Evolutionary conservation across 2,329 filamentous ascomycete species (phyloP).

Genomic region (Paecilomyces dactylethromorphus): DNA sequence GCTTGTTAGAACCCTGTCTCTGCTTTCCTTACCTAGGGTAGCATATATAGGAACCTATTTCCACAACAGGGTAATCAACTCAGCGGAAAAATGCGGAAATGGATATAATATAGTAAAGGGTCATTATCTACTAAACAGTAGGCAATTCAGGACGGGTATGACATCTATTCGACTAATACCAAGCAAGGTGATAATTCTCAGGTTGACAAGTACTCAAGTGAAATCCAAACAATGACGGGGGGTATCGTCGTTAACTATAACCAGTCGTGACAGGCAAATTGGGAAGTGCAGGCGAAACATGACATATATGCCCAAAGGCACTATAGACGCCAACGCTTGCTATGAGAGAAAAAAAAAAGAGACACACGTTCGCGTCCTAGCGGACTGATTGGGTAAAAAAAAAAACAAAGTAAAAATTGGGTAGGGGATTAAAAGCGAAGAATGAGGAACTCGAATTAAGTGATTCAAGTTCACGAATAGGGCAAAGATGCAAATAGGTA

Average conservation of each 20-base stretch:
- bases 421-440: neutral
- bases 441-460: neutral
- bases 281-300: neutral
- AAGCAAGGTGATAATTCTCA: neutral
- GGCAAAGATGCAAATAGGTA: neutral
- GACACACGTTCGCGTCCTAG: neutral
- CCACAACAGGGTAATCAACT: neutral
- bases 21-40: too few relatives aligned
- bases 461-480: neutral
- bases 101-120: neutral
- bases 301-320: neutral
- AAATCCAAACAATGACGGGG: neutral
- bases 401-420: neutral
- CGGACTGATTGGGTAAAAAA: neutral
- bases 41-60: too few relatives aligned
- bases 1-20: too few relatives aligned
- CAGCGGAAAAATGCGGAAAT: neutral
- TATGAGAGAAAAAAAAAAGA: neutral
- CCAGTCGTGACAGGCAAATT: neutral
- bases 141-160: neutral
- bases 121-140: neutral
- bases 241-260: neutral
- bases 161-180: neutral
- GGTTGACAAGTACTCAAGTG: neutral
- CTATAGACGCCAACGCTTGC: neutral